A percentile compares a stretch with the other conserved stretches of the same genome.
These are phyloP conservation scores for Nakazawaea ernobii DNA, from an alignment of 805 yeast genomes.

Conservation along the genomic window DNA sequence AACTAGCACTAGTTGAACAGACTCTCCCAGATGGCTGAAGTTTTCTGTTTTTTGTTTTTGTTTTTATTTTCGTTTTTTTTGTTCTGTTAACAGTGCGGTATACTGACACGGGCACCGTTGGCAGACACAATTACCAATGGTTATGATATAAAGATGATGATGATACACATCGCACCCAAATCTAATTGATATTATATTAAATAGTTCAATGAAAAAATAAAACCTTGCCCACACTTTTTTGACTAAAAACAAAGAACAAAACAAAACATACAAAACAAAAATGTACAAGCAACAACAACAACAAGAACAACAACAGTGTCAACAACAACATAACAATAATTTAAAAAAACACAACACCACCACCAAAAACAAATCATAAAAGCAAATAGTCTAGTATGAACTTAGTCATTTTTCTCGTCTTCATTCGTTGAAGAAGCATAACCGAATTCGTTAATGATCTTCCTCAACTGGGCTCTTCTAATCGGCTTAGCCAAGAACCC, in stretches of 20 bases:
- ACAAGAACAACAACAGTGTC: too few relatives aligned
- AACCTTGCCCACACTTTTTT: too few relatives aligned
- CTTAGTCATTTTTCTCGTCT: not conserved
- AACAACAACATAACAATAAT: not conserved
- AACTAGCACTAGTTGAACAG: not conserved
- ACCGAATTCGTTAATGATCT: slow-evolving; percentile 41
- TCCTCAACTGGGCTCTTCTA: slow-evolving; percentile 59
- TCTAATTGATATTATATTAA: too few relatives aligned
- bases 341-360: not conserved
- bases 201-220: too few relatives aligned
- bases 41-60: not conserved
- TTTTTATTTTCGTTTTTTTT: too few relatives aligned
- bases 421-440: not conserved
- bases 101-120: too few relatives aligned
- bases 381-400: slow-evolving; percentile 17
- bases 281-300: too few relatives aligned
- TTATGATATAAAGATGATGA: too few relatives aligned
- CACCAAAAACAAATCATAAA: not conserved
- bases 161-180: too few relatives aligned
- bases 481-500: slow-evolving; percentile 90
- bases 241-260: too few relatives aligned
- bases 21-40: not conserved
- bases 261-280: too few relatives aligned
- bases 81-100: not conserved
- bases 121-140: too few relatives aligned